Conservation (phyloP, 2,329 filamentous ascomycete genomes). For the Cladorrhinum sp. region DNA sequence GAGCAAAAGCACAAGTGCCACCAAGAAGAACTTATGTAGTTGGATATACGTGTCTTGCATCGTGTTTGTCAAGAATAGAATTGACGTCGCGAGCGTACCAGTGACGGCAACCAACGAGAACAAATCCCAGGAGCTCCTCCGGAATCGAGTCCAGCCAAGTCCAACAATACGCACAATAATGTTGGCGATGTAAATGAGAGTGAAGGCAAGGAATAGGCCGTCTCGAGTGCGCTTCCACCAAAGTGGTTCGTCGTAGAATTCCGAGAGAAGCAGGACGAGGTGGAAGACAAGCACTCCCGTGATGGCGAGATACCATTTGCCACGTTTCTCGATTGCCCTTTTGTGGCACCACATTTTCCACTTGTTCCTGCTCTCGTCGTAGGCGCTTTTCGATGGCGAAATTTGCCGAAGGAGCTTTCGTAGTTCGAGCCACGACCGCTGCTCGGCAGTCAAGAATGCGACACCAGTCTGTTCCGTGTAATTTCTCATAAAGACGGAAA, state of each 20-base stretch:
- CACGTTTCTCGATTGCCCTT: constrained; percentile 87
- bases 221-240: constrained; percentile 72
- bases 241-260: constrained; percentile 73
- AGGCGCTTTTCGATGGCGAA: constrained; percentile 88
- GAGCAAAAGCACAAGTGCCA: constrained; percentile 81
- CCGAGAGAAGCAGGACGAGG: constrained; percentile 75
- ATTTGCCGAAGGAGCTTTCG: constrained; percentile 90
- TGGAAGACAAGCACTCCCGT: constrained; percentile 79
- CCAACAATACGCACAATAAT: constrained; percentile 80
- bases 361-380: constrained; percentile 68
- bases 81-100: constrained; percentile 78
- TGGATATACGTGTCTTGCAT: constrained; percentile 65
- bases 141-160: constrained; percentile 87
- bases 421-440: constrained; percentile 93
- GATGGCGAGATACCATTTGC: constrained; percentile 82
- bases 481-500: constrained; percentile 99
- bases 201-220: constrained; percentile 75
- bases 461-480: constrained; percentile 99
- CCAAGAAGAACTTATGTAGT: constrained; percentile 90
- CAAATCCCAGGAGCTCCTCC: constrained; percentile 91
- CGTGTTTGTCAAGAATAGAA: constrained; percentile 65
- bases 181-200: constrained; percentile 77
- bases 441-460: constrained; percentile 90
- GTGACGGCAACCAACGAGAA: constrained; percentile 78
- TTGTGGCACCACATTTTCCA: constrained; percentile 96